Evolutionary conservation across 192 early-diverging fungal species (phyloP).

Genomic region (Coemansia sp.): DNA sequence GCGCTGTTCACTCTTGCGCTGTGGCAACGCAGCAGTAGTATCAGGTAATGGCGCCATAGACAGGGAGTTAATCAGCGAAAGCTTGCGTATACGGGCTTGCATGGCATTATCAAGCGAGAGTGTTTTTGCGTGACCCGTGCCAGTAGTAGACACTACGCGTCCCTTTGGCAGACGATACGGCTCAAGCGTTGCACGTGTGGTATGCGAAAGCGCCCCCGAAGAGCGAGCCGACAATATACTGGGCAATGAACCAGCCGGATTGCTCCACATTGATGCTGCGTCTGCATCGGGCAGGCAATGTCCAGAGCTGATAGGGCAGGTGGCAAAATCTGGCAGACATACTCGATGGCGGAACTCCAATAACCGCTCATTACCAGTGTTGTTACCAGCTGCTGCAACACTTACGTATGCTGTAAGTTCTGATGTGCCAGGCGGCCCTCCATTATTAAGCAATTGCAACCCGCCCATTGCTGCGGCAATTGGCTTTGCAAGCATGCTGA

Average conservation of each 20-base stretch:
- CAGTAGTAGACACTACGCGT: not conserved
- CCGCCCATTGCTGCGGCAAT: constrained; percentile 2
- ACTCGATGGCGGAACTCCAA: constrained; percentile 6
- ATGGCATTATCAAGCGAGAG: constrained; percentile 17
- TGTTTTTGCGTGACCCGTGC: constrained; percentile 15
- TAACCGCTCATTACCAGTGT: not conserved
- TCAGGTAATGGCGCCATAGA: constrained; percentile 1
- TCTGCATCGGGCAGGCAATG: constrained; percentile 5
- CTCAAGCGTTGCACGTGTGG: not conserved
- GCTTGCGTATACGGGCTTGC: constrained; percentile 11
- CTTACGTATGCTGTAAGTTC: not conserved
- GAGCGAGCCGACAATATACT: constrained; percentile 12
- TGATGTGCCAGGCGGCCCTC: not conserved
- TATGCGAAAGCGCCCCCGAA: not conserved
- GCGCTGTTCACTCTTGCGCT: not conserved
- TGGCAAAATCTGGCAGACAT: not conserved
- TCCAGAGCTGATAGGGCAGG: not conserved
- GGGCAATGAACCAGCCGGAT: constrained; percentile 3
- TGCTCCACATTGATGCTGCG: not conserved
- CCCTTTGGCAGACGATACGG: not conserved
- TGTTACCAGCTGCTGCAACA: not conserved
- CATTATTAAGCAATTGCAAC: constrained; percentile 21
- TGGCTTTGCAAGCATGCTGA: constrained; percentile 7
- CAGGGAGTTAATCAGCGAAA: constrained; percentile 4
- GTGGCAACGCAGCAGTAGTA: not conserved